Conservation (phyloP, 1,284 basidiomycete species). For the Crucibulum cyathiforme region DNA sequence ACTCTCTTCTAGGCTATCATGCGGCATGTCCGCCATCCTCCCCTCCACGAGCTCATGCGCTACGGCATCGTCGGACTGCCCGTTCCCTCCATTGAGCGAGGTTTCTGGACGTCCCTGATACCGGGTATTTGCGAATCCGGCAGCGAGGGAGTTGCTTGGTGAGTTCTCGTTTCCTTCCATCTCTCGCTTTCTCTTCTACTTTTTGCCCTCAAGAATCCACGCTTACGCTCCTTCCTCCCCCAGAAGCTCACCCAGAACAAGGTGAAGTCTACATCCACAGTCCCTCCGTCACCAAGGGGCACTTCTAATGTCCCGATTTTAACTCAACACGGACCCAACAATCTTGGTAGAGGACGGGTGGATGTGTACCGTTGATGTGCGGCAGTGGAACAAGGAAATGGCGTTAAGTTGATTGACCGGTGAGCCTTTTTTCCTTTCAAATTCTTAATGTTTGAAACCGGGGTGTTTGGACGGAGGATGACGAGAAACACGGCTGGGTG, state of each 20-base stretch:
- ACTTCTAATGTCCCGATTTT: constrained; percentile 68
- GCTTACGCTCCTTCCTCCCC: too few species aligned
- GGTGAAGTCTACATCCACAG: too few species aligned
- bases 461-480: too few species aligned
- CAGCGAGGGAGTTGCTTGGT: too few species aligned
- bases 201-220: too few species aligned
- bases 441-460: too few species aligned
- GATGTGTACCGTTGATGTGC: constrained; percentile 89
- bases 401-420: constrained; percentile 85
- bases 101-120: constrained; percentile 82
- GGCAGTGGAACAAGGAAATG: constrained; percentile 88
- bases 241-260: too few species aligned
- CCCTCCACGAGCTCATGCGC: constrained; percentile 82
- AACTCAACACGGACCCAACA: constrained; percentile 80
- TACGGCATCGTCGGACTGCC: constrained; percentile 84
- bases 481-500: too few species aligned
- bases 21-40: constrained; percentile 53
- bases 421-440: constrained; percentile 29
- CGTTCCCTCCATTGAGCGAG: constrained; percentile 88
- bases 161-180: too few species aligned
- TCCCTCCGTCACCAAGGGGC: too few species aligned
- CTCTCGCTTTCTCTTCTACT: too few species aligned
- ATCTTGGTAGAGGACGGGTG: constrained; percentile 88
- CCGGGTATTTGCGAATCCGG: constrained; percentile 68
- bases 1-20: too few species aligned